These are phyloP conservation scores for Drechslerella dactyloides DNA, from an alignment of 2,329 filamentous ascomycete species.

Conservation along the genomic window DNA sequence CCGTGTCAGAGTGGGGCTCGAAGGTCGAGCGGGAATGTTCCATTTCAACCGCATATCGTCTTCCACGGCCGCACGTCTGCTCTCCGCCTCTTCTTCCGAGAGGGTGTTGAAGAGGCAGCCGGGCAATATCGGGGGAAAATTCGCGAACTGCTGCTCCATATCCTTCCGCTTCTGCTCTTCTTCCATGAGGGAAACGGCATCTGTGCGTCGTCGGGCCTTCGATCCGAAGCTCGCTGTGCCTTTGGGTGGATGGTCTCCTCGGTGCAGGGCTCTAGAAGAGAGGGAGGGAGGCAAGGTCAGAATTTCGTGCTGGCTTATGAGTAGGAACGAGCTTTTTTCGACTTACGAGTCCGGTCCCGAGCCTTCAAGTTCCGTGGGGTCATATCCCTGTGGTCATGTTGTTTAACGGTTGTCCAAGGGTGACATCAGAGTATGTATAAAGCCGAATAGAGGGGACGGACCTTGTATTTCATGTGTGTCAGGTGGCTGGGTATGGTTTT, in stretches of 20 bases:
- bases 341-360: constrained; percentile 23
- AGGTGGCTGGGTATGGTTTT: constrained; percentile 44
- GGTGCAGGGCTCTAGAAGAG: constrained; percentile 13
- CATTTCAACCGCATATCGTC: constrained; percentile 45
- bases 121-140: constrained; percentile 38
- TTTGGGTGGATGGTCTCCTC: constrained; percentile 20
- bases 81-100: constrained; percentile 43
- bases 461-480: constrained; percentile 48
- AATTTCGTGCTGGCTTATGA: background rate
- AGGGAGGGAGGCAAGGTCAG: background rate
- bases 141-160: constrained; percentile 39
- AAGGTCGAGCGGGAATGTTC: constrained; percentile 35
- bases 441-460: background rate
- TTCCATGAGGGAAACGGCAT: constrained; percentile 33
- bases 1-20: constrained; percentile 34
- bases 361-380: constrained; percentile 25
- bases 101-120: constrained; percentile 35
- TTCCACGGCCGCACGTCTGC: constrained; percentile 31
- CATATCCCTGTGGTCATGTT: constrained; percentile 21
- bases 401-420: background rate
- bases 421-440: background rate
- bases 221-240: constrained; percentile 44
- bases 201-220: constrained; percentile 38
- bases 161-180: constrained; percentile 42
- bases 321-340: background rate